Base-by-base conservation (phyloP, 768 basidiomycete species). In the Calvatia gigantea region DNA sequence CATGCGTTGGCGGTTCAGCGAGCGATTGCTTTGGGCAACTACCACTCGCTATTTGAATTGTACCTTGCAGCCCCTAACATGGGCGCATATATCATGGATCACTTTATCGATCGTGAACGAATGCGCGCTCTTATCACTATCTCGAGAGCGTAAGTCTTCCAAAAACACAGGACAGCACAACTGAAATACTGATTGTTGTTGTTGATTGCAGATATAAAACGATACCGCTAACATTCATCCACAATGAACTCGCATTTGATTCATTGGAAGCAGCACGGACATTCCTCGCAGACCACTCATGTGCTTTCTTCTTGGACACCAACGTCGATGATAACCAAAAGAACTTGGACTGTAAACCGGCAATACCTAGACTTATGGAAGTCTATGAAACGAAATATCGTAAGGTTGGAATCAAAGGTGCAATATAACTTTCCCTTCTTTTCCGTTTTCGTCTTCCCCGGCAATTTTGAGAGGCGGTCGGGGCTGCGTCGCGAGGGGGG, bases 61-160 rank as follows among this genome's bases (percentile, higher is more conserved):
- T 98, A 91, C 72, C 64, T 81, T 64, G 77, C 77, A 51, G 92
- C 93, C 41, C 94, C 94, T 25, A 94, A 96, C 67, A 98, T 98
- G 97, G 93, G 94, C 35, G 94, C 84, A 51, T 98, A 98, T 70
- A 94, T 99, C 65, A 97, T 99, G 92, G 97, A 98, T 72, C 94
- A 98, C 70, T 98, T 98, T 69, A 89, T 98, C 64, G 84, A 86
- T 64, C 82, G 97, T 64, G 97, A 98, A 74, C 77, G 97, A 57
- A 81, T 89, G 54, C 83, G 84, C 57, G 94, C 94, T 1, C 69
- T 99, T 58, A 83, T 93, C 66, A 84, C 89, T 61, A 95, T 99
- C 74, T 83, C 91, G 28, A 97, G 90, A 82, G 89, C 91, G 97
- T 98, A 63, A 65, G 95, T 81, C 1, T 50, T 23, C 35, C 5